Conservation (phyloP, 208 protist species). For the Zelonia costaricensis region DNA sequence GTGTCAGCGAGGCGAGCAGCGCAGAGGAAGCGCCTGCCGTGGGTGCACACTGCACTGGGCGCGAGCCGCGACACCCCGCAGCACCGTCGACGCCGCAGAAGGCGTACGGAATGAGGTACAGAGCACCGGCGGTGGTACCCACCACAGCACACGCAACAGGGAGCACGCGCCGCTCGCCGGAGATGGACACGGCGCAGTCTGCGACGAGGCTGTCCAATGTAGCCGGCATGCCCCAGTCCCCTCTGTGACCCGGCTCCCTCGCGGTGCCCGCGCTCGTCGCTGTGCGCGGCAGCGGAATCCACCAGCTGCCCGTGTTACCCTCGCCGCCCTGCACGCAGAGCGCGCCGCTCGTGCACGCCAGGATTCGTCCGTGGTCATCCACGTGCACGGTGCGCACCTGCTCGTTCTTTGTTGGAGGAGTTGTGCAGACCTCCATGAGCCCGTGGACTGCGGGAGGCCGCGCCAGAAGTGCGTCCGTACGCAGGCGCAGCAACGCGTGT, state of each 20-base stretch:
- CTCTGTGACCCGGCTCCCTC: too few species aligned
- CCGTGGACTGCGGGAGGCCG: background rate
- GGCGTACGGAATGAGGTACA: conserved; percentile 14
- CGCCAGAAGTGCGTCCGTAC: background rate
- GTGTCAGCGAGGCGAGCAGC: too few species aligned
- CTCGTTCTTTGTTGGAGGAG: background rate
- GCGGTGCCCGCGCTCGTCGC: too few species aligned
- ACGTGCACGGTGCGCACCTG: conserved; percentile 31
- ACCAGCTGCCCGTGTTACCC: background rate
- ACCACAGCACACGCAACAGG: conserved; percentile 12
- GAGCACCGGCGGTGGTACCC: conserved; percentile 12
- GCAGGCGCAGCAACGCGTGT: background rate
- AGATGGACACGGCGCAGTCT: background rate
- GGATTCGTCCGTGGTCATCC: conserved; percentile 10
- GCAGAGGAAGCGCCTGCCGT: too few species aligned
- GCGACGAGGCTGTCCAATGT: conserved; percentile 6
- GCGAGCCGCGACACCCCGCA: too few species aligned
- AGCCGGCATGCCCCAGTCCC: conserved; percentile 3
- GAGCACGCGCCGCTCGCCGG: background rate
- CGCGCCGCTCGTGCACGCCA: conserved; percentile 14
- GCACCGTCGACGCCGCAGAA: background rate
- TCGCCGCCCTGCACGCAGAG: conserved; percentile 8
- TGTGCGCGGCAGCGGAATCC: conserved; percentile 1
- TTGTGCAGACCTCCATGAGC: background rate
- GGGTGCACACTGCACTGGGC: too few species aligned